Conservation (phyloP, 129 eudicot genomes). For the Deinandra increscens region DNA sequence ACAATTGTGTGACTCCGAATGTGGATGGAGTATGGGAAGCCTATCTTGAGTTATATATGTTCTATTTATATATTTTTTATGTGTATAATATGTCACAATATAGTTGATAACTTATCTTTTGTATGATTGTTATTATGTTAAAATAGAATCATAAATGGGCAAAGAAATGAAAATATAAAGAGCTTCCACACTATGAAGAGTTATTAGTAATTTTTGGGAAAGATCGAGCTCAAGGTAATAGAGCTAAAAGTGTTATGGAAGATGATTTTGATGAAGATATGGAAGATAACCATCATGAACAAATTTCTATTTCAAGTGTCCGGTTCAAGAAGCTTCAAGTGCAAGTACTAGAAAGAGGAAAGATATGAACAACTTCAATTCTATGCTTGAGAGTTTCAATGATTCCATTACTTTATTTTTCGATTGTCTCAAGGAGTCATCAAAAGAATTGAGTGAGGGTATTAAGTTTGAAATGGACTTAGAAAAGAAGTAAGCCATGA, state of each 20-base stretch:
- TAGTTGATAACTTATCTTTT: too few relatives aligned
- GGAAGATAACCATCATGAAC: neutral
- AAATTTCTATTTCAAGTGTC: neutral
- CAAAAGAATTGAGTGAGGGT: neutral
- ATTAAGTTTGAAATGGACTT: neutral
- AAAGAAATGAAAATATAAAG: neutral
- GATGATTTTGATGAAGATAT: neutral
- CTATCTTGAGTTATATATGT: neutral
- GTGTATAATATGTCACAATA: too few relatives aligned
- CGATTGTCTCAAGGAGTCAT: neutral
- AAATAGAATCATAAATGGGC: neutral
- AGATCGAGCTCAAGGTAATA: constrained; percentile 3
- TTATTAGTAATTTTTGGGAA: neutral
- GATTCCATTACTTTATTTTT: neutral
- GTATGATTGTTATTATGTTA: too few relatives aligned
- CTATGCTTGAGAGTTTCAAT: neutral
- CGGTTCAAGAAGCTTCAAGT: neutral
- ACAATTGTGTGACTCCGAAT: neutral
- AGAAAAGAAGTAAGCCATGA: neutral
- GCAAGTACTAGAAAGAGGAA: neutral
- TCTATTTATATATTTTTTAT: too few relatives aligned
- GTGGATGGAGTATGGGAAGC: neutral
- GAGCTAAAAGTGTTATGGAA: neutral
- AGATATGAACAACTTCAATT: neutral
- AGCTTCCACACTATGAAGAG: neutral